A percentile compares a stretch with the other conserved stretches of the same genome.
Evolutionary conservation across 1,139 yeast species (phyloP).

Genomic region (Candida albicans): DNA sequence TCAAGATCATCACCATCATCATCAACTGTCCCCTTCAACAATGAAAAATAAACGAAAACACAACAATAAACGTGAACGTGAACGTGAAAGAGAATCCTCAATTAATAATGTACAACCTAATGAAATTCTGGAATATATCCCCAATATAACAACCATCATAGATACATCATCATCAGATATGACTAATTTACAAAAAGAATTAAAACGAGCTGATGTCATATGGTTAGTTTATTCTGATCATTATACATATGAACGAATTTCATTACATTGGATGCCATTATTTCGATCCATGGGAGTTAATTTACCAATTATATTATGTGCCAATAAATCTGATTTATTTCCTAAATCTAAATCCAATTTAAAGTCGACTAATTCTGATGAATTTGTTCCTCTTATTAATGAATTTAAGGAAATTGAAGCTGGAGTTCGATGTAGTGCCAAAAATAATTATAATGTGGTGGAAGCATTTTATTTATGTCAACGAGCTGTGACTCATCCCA

Average conservation of each 20-base stretch:
- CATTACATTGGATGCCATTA: slow-evolving; percentile 92
- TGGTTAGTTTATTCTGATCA: slow-evolving; percentile 93
- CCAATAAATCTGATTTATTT: slow-evolving; percentile 69
- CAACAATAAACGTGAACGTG: background rate
- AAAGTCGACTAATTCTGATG: slow-evolving; percentile 56
- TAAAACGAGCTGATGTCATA: slow-evolving; percentile 84
- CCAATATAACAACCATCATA: slow-evolving; percentile 67
- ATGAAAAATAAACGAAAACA: background rate
- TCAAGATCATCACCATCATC: background rate
- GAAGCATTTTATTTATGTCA: slow-evolving; percentile 90
- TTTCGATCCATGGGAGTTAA: slow-evolving; percentile 91
- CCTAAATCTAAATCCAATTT: slow-evolving; percentile 10
- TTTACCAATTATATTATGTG: slow-evolving; percentile 85
- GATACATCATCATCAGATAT: slow-evolving; percentile 78
- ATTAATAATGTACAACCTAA: slow-evolving; percentile 8
- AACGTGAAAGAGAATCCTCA: slow-evolving; percentile 5
- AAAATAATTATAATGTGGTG: slow-evolving; percentile 76
- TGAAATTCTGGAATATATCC: slow-evolving; percentile 47
- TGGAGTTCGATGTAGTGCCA: slow-evolving; percentile 85
- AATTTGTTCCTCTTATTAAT: slow-evolving; percentile 79
- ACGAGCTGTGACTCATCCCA: slow-evolving; percentile 86
- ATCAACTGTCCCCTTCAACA: no score
- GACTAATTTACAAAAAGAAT: slow-evolving; percentile 61
- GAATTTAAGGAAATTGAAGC: slow-evolving; percentile 95
- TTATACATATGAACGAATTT: slow-evolving; percentile 87